Evolutionary conservation across 768 basidiomycete species (phyloP).

Genomic region (Tricholoma bakamatsutake): DNA sequence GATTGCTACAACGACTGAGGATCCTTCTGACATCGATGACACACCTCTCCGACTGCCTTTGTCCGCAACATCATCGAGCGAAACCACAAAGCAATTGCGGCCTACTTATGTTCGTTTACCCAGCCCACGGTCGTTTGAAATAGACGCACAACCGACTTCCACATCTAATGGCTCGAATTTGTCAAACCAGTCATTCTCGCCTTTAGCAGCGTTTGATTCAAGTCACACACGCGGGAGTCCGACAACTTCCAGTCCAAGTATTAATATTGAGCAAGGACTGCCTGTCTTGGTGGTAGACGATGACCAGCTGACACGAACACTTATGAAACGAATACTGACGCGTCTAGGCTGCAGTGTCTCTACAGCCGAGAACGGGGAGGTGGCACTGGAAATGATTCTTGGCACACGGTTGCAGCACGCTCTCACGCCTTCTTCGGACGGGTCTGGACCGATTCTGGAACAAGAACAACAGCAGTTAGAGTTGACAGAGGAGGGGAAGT

Average conservation of each 20-base stretch:
- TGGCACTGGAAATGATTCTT: conserved; percentile 68
- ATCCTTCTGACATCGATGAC: neutral
- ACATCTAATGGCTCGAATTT: conserved; percentile 16
- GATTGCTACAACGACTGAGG: conserved; percentile 1
- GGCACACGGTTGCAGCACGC: conserved; percentile 26
- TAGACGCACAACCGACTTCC: conserved; percentile 21
- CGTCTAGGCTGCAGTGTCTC: conserved; percentile 74
- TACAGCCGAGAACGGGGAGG: conserved; percentile 78
- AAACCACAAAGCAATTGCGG: conserved; percentile 12
- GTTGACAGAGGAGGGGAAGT: conserved; percentile 30
- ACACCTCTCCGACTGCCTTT: neutral
- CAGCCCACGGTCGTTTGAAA: conserved; percentile 25
- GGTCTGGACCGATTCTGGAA: conserved; percentile 34
- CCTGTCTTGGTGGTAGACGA: conserved; percentile 80
- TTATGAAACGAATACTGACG: conserved; percentile 78
- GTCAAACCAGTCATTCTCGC: conserved; percentile 20
- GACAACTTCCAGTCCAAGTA: conserved; percentile 28
- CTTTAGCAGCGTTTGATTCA: conserved; percentile 33
- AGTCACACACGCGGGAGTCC: conserved; percentile 33
- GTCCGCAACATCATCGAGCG: conserved; percentile 2
- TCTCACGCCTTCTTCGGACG: conserved; percentile 35
- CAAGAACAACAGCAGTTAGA: conserved; percentile 18
- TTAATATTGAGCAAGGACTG: conserved; percentile 45
- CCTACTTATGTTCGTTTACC: conserved; percentile 36
- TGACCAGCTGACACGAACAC: conserved; percentile 69